Evolutionary conservation across 371 early-diverging fungal genomes (phyloP).

Genomic region (Funneliformis caledonium): DNA sequence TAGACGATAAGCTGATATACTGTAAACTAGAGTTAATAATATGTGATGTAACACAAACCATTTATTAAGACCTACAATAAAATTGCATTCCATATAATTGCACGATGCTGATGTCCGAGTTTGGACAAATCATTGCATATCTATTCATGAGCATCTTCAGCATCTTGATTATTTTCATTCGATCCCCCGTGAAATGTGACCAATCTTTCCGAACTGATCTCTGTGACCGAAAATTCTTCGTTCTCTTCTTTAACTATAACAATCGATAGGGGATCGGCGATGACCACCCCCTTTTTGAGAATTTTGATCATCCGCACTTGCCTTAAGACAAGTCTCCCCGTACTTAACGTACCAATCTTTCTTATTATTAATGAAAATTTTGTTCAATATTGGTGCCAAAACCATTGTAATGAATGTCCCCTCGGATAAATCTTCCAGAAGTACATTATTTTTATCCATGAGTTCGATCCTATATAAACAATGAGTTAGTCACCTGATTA

Average conservation of each 20-base stretch:
- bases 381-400: constrained; percentile 7
- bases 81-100: constrained; percentile 22
- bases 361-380: constrained; percentile 19
- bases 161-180: constrained; percentile 11
- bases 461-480: constrained; percentile 32
- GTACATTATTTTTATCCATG: constrained; percentile 12
- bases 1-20: constrained; percentile 10
- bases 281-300: neutral
- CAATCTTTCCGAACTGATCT: neutral
- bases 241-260: neutral
- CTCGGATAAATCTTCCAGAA: constrained; percentile 25
- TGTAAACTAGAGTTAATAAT: constrained; percentile 20
- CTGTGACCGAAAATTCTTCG: constrained; percentile 10
- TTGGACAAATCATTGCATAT: neutral
- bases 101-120: neutral
- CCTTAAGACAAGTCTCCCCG: constrained; percentile 33
- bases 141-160: neutral
- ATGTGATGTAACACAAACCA: neutral
- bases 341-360: neutral
- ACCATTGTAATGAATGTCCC: constrained; percentile 20
- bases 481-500: constrained; percentile 18
- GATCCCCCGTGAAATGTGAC: neutral
- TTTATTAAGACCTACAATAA: constrained; percentile 16
- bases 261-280: neutral
- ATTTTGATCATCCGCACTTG: constrained; percentile 13